phyloP scores from a whole-genome alignment of 176 grass and related monocot species.

The Lolium perenne region DNA sequence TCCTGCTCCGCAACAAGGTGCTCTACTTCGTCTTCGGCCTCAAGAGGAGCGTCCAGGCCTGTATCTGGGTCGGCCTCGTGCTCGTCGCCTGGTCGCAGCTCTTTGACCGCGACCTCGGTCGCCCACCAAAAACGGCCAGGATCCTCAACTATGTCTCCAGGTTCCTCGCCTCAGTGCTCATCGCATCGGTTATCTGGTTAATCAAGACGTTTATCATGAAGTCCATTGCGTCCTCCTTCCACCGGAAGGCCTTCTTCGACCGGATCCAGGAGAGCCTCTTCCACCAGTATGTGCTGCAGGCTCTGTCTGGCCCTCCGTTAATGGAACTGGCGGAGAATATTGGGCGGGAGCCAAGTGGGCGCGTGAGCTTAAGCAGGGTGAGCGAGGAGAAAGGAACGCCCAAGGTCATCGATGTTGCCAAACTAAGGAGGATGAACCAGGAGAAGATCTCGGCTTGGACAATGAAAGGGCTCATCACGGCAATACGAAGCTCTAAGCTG shows the following conservation, averaged over 20 bases:
- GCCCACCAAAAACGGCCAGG: constrained; percentile 49
- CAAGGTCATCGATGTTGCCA: constrained; percentile 65
- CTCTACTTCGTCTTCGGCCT: constrained; percentile 94
- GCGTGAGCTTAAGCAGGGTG: constrained; percentile 64
- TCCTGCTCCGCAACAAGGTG: constrained; percentile 89
- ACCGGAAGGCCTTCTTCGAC: constrained; percentile 92
- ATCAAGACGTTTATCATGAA: constrained; percentile 91
- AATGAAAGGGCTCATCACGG: constrained; percentile 78
- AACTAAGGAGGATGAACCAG: constrained; percentile 83
- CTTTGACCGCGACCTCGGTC: constrained; percentile 53
- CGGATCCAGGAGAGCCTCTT: constrained; percentile 93
- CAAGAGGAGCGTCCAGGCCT: constrained; percentile 77
- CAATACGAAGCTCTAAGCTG: constrained; percentile 76
- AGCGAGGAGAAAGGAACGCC: constrained; percentile 62
- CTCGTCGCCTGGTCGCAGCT: constrained; percentile 78
- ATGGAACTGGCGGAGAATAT: constrained; percentile 90
- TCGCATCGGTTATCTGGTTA: constrained; percentile 72
- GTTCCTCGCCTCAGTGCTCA: constrained; percentile 66
- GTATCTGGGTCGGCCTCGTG: constrained; percentile 74
- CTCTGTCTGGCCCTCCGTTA: constrained; percentile 68
- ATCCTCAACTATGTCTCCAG: constrained; percentile 70
- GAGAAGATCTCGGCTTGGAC: constrained; percentile 95
- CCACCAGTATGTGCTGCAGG: constrained; percentile 92
- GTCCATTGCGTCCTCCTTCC: constrained; percentile 83
- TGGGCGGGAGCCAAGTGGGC: constrained; percentile 56